These are phyloP conservation scores for Coniella lustricola DNA, from an alignment of 2,329 filamentous ascomycete genomes.

Conservation along the genomic window DNA sequence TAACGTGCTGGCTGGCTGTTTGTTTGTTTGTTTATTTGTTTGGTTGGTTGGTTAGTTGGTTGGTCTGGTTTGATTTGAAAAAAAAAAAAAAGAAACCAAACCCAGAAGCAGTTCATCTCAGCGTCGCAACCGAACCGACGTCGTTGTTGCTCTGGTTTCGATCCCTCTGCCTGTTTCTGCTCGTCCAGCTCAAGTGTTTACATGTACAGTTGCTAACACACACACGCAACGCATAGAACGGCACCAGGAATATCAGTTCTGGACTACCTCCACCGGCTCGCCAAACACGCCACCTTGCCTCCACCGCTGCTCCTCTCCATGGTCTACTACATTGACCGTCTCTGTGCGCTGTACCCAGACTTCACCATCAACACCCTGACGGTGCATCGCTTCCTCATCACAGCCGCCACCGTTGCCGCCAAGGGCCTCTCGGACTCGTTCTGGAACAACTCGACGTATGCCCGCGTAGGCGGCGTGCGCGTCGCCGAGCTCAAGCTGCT, in stretches of 20 bases:
- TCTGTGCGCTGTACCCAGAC: conserved; percentile 85
- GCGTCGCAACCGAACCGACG: no score
- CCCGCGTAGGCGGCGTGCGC: conserved; percentile 85
- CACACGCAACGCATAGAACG: conserved; percentile 31
- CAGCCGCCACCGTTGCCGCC: conserved; percentile 87
- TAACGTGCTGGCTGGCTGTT: background rate
- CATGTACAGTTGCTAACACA: no score
- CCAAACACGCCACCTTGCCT: conserved; percentile 87
- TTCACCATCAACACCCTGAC: conserved; percentile 97
- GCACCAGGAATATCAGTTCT: conserved; percentile 87
- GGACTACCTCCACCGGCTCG: conserved; percentile 88
- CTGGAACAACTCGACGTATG: conserved; percentile 97
- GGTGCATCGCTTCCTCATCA: conserved; percentile 94
- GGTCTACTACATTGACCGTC: conserved; percentile 96
- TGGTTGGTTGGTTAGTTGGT: no score
- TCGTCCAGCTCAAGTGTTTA: no score
- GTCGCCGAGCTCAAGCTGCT: conserved; percentile 82
- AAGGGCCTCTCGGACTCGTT: conserved; percentile 96
- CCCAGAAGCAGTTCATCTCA: no score
- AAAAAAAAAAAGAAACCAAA: background rate
- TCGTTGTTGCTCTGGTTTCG: no score
- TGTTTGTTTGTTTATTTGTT: no score
- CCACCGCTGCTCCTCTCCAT: conserved; percentile 94
- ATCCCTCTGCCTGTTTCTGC: no score
- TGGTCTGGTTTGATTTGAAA: background rate